Evolutionary conservation across 2,329 filamentous ascomycete genomes (phyloP).

Genomic region (Penicillium sclerotigenum): DNA sequence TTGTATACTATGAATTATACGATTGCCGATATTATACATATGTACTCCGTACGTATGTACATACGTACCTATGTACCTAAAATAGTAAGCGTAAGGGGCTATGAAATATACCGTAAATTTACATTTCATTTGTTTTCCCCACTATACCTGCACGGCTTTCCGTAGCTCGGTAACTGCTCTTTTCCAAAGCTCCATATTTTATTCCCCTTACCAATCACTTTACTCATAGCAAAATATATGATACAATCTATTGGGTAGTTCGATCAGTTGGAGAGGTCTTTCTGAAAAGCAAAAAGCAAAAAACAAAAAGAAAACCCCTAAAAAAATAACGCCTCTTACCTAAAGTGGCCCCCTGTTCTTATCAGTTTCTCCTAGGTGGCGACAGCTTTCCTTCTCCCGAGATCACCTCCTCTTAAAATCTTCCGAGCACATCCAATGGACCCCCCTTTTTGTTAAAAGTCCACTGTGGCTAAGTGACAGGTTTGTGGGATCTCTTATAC

Average conservation of each 20-base stretch:
- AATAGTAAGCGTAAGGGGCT: not conserved
- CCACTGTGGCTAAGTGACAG: constrained; percentile 21
- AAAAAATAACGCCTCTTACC: not conserved
- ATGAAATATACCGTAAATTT: not conserved
- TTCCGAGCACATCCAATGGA: constrained; percentile 9
- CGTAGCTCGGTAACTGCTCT: constrained; percentile 8
- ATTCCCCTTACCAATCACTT: constrained; percentile 21
- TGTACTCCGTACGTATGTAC: too few species aligned
- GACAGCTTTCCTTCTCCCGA: constrained; percentile 5
- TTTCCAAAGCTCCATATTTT: constrained; percentile 20
- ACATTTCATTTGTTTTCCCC: constrained; percentile 6
- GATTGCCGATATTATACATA: too few species aligned
- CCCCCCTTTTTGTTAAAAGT: constrained; percentile 2
- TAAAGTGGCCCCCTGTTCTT: constrained; percentile 13
- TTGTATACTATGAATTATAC: too few species aligned
- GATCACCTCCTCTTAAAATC: constrained; percentile 5
- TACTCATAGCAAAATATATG: not conserved
- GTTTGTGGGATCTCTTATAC: constrained; percentile 11
- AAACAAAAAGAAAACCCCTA: constrained; percentile 6
- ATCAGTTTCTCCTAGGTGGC: constrained; percentile 18
- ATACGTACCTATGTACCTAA: too few species aligned
- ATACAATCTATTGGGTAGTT: not conserved
- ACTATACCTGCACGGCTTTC: constrained; percentile 10
- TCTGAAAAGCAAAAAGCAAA: constrained; percentile 5
- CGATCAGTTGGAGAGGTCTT: not conserved